phyloP scores from a whole-genome alignment of 306 rosid species.

The Vigna unguiculata region DNA sequence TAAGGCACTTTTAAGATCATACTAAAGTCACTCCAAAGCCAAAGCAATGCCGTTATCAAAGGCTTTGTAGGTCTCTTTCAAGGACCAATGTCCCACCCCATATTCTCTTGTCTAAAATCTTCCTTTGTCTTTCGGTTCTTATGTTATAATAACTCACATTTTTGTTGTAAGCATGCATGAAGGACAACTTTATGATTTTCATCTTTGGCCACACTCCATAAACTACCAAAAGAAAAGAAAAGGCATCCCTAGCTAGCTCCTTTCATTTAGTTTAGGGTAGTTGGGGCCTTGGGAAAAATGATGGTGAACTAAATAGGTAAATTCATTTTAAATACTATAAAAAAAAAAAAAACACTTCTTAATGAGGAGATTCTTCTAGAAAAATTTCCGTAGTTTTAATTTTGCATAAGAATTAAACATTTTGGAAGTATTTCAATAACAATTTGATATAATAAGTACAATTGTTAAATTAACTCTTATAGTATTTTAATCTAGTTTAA shows the following conservation, averaged over 20 bases:
- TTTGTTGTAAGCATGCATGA: slow-evolving; percentile 44
- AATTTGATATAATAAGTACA: no score
- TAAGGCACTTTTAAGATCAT: neutral
- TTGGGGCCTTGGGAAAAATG: neutral
- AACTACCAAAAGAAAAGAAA: neutral
- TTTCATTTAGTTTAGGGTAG: neutral
- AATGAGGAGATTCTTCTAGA: no score
- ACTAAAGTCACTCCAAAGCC: slow-evolving; percentile 14
- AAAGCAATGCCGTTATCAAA: slow-evolving; percentile 41
- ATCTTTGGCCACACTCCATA: slow-evolving; percentile 30
- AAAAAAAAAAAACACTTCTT: no score
- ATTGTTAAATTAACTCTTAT: no score
- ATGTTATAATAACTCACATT: slow-evolving; percentile 24
- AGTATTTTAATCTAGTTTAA: no score
- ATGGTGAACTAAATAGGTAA: neutral
- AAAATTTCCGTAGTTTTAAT: no score
- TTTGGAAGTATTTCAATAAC: no score
- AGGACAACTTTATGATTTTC: slow-evolving; percentile 38
- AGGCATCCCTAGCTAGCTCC: neutral
- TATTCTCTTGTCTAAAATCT: slow-evolving; percentile 31
- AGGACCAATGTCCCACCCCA: slow-evolving; percentile 36
- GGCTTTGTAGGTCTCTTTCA: slow-evolving; percentile 41
- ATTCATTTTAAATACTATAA: neutral
- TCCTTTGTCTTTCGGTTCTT: slow-evolving; percentile 10
- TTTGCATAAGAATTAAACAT: no score